Evolutionary conservation across 257 asterid species (phyloP).

Genomic region (Linderniella brevidens): DNA sequence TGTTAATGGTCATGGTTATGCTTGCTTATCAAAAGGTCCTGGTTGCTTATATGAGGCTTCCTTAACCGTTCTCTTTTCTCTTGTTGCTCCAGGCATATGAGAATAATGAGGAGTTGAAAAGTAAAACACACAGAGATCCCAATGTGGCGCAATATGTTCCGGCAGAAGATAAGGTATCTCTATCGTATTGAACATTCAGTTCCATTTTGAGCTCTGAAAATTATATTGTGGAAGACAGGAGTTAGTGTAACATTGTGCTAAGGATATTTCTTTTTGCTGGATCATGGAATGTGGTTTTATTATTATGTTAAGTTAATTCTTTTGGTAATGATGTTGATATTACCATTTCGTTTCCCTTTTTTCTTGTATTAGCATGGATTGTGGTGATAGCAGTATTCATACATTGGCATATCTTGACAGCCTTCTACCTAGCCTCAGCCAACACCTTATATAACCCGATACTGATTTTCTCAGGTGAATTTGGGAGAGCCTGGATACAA

Average conservation of each 20-base stretch:
- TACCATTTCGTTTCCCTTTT: not conserved
- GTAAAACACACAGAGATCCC: constrained; percentile 34
- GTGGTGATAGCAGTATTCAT: constrained; percentile 5
- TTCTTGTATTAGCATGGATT: constrained; percentile 3
- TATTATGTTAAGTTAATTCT: not conserved
- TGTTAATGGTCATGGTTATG: no score
- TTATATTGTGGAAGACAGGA: no score
- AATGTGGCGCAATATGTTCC: constrained; percentile 13
- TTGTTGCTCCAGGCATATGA: constrained; percentile 46
- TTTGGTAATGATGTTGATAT: not conserved
- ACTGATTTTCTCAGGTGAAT: constrained; percentile 42
- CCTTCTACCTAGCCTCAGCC: no score
- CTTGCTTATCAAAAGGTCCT: no score
- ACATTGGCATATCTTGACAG: no score
- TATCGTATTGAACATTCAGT: constrained; percentile 7
- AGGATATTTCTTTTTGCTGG: not conserved
- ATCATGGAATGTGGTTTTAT: not conserved
- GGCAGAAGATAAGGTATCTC: constrained; percentile 57
- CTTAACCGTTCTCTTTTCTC: constrained; percentile 5
- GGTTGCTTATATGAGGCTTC: not conserved
- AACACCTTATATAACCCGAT: not conserved
- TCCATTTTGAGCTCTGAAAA: not conserved
- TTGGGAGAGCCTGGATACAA: constrained; percentile 96
- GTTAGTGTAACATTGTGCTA: not conserved
- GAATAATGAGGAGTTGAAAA: constrained; percentile 62